phyloP scores from a whole-genome alignment of 805 yeast species.

The Cyberlindnera euphorbiae region DNA sequence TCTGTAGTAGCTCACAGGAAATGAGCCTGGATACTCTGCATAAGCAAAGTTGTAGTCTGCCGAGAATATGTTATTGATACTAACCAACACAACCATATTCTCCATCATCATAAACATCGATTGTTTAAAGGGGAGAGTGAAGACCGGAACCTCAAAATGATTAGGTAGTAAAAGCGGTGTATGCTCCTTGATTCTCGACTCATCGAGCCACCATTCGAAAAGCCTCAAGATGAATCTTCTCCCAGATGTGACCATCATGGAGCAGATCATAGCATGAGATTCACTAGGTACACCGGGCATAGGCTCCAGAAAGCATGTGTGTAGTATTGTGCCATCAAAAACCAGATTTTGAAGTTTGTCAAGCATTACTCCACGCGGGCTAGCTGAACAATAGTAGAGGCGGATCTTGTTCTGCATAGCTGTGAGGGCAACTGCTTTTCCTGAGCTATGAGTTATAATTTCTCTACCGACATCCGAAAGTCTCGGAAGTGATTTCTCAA shows the following conservation, averaged over 20 bases:
- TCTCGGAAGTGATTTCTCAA: constrained; percentile 15
- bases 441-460: constrained; percentile 34
- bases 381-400: constrained; percentile 32
- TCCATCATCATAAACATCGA: constrained; percentile 37
- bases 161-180: constrained; percentile 37
- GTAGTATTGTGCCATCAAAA: constrained; percentile 37
- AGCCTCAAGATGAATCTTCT: constrained; percentile 35
- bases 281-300: constrained; percentile 16
- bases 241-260: constrained; percentile 33
- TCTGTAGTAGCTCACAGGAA: constrained; percentile 37
- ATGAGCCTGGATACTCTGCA: constrained; percentile 22
- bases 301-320: constrained; percentile 40
- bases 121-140: constrained; percentile 35
- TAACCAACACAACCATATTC: constrained; percentile 31
- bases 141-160: constrained; percentile 38
- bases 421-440: constrained; percentile 35
- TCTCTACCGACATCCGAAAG: constrained; percentile 23
- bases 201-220: constrained; percentile 38
- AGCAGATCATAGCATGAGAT: constrained; percentile 32
- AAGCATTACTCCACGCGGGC: constrained; percentile 35
- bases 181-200: constrained; percentile 29
- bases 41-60: constrained; percentile 37
- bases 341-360: constrained; percentile 35
- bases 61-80: constrained; percentile 42
- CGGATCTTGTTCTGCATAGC: constrained; percentile 34